Conservation (phyloP, 768 basidiomycete species). For the Hirschioporus abietinus region DNA sequence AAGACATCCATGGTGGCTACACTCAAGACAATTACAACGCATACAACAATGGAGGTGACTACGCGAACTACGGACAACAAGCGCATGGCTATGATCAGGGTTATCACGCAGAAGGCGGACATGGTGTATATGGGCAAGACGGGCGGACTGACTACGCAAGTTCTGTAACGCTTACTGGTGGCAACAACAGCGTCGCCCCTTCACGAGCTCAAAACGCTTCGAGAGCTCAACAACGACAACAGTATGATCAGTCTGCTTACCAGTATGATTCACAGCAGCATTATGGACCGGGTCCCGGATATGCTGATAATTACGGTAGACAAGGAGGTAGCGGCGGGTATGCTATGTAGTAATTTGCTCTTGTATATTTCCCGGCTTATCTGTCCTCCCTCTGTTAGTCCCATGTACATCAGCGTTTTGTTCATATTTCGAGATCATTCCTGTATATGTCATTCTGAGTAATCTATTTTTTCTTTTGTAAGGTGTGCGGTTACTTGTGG, state of each 20-base stretch:
- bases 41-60: not conserved
- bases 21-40: not conserved
- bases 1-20: not conserved
- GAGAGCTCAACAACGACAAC: slow-evolving; percentile 1
- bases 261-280: not conserved
- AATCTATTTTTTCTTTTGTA: not conserved
- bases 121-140: not conserved
- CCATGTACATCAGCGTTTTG: slow-evolving; percentile 17
- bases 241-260: not conserved
- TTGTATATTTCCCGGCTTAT: not conserved
- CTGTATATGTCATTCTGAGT: not conserved
- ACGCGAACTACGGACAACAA: not conserved
- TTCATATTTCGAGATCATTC: not conserved
- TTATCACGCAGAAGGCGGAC: not conserved
- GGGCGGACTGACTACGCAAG: not conserved
- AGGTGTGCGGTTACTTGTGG: not conserved
- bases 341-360: not conserved
- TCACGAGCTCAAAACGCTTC: not conserved
- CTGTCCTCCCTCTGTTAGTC: slow-evolving; percentile 12
- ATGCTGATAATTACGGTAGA: not conserved
- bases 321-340: not conserved
- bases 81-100: not conserved
- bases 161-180: not conserved
- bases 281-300: not conserved
- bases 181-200: not conserved